These are phyloP conservation scores for Fagopyrum homotropicum DNA, from an alignment of 148 eudicot genomes.

Conservation along the genomic window DNA sequence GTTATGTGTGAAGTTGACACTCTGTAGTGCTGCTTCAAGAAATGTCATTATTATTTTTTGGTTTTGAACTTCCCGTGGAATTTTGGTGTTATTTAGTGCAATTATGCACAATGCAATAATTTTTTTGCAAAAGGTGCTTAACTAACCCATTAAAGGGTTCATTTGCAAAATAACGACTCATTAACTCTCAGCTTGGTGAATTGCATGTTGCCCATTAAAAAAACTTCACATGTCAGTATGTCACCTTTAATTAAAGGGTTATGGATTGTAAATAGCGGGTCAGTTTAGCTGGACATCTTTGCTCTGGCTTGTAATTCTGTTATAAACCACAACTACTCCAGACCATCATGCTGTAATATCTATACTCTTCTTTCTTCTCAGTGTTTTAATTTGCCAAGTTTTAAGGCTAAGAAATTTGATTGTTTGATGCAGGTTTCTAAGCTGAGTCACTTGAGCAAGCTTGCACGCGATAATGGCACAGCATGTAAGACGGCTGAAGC, in stretches of 20 bases:
- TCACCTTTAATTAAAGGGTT: no score
- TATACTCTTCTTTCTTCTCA: not conserved
- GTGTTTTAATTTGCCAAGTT: not conserved
- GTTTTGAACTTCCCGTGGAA: not conserved
- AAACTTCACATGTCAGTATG: no score
- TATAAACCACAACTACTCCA: not conserved
- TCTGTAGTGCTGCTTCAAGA: no score
- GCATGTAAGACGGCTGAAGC: conserved; percentile 81
- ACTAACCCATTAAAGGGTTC: no score
- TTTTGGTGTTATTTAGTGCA: not conserved
- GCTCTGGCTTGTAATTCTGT: not conserved
- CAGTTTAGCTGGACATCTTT: not conserved
- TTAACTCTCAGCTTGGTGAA: no score
- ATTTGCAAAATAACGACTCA: no score
- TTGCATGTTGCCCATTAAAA: no score
- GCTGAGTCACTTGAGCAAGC: conserved; percentile 91
- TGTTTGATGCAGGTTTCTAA: conserved; percentile 58
- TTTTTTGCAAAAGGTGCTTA: no score
- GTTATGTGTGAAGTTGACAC: not conserved
- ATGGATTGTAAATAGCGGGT: no score
- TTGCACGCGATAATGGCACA: conserved; percentile 83
- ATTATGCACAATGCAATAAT: no score
- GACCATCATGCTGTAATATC: not conserved
- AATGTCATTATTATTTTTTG: not conserved
- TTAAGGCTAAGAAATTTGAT: not conserved